phyloP scores from a whole-genome alignment of 192 early-diverging fungal genomes.

The Coemansia sp. region DNA sequence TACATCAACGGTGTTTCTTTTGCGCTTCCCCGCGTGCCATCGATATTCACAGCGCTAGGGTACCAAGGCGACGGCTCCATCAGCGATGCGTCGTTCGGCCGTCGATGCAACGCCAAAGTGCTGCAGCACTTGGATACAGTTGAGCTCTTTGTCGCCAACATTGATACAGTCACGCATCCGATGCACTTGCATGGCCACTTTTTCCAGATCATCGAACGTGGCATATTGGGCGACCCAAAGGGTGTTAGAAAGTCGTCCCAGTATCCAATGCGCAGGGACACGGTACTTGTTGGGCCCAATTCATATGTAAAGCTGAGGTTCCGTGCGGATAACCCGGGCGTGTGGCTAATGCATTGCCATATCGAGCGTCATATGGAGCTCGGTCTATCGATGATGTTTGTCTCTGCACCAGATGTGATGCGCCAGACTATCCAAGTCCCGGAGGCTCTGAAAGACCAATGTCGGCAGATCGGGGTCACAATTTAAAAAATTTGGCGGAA shows the following conservation, averaged over 20 bases:
- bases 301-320: slow-evolving; percentile 68
- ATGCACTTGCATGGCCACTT: slow-evolving; percentile 86
- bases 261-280: slow-evolving; percentile 66
- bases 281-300: slow-evolving; percentile 59
- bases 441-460: slow-evolving; percentile 58
- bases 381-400: slow-evolving; percentile 68
- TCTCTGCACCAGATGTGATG: slow-evolving; percentile 68
- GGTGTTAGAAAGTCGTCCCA: slow-evolving; percentile 16
- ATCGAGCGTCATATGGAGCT: slow-evolving; percentile 59
- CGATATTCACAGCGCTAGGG: slow-evolving; percentile 63
- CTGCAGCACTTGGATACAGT: slow-evolving; percentile 61
- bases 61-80: slow-evolving; percentile 39
- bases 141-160: slow-evolving; percentile 71
- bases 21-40: slow-evolving; percentile 60
- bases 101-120: slow-evolving; percentile 59
- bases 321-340: slow-evolving; percentile 76
- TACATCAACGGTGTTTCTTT: slow-evolving; percentile 73
- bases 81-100: slow-evolving; percentile 50
- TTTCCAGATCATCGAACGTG: slow-evolving; percentile 74
- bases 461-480: slow-evolving; percentile 58
- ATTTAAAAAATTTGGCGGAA: slow-evolving; percentile 18
- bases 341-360: slow-evolving; percentile 88
- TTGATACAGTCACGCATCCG: slow-evolving; percentile 66
- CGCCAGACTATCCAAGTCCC: slow-evolving; percentile 55
- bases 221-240: slow-evolving; percentile 52